Evolutionary conservation across 208 protist genomes (phyloP).

Genomic region (Tritrichomonas musculus): DNA sequence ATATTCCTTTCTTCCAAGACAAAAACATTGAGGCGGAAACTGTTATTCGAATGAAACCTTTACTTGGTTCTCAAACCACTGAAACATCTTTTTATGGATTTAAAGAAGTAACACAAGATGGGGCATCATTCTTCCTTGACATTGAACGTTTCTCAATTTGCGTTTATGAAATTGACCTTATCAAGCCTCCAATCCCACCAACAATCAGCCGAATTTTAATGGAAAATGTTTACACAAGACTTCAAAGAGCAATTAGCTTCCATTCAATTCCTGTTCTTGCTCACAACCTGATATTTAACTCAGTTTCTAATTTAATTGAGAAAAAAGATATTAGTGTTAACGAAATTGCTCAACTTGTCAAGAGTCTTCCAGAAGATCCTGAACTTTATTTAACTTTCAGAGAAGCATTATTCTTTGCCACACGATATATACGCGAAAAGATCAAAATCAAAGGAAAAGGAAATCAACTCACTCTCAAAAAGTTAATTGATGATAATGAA

Average conservation of each 20-base stretch:
- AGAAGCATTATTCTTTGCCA: not conserved
- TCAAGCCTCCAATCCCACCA: not conserved
- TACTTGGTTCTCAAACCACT: not conserved
- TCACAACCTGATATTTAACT: not conserved
- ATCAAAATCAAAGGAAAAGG: too few species aligned
- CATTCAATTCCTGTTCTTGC: not conserved
- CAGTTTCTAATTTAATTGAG: not conserved
- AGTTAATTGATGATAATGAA: too few species aligned
- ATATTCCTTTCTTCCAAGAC: not conserved
- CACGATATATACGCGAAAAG: not conserved
- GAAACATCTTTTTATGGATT: not conserved
- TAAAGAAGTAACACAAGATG: not conserved
- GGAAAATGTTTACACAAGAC: constrained; percentile 8
- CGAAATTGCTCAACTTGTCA: not conserved
- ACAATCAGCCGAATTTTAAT: not conserved
- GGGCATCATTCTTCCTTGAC: not conserved
- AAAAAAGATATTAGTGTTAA: not conserved
- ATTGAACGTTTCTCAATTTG: not conserved
- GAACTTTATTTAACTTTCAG: not conserved
- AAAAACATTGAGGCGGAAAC: not conserved
- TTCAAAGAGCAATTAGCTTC: not conserved
- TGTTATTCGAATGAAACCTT: not conserved
- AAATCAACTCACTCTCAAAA: too few species aligned
- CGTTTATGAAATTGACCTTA: not conserved
- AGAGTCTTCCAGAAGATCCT: not conserved